Evolutionary conservation across 495 filamentous ascomycete species (phyloP), one percentile per base, ranked within the genome.

Genomic region (Hyphodiscus hymeniophilus): DNA sequence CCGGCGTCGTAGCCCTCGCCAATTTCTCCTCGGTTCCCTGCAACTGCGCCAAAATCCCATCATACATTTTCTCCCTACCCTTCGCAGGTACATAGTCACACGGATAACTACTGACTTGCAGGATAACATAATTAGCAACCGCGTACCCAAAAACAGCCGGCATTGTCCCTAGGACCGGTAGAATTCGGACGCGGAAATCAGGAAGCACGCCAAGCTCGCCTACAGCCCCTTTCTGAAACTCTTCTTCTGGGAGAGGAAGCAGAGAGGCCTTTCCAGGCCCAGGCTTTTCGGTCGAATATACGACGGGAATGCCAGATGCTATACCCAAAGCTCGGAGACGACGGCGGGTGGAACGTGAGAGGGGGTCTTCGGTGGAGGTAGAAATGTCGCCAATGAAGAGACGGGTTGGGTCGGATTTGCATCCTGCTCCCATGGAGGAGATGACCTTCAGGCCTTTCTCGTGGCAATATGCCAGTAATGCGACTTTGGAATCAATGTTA

Each of bases 111-210:
- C 88, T 73, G n/a, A 95, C 75, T 33, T 82, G 79, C 52, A 92
- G 74, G 48, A 97, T 87, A 31, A 97, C 79, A 55, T 95, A 87
- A 61, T 96, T 99, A 1, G 92, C 92, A 21, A 84, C 74, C 1
- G 81, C 82, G 48, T 94, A 86, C 12, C 92, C 92, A 67, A 99
- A 99, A 0, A 96, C 78, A 2, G 91, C 90, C 1, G 92, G 92
- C 89, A 99, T 95, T 0, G 92, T 97, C 3, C 92, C 92, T 15
- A 99, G 66, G 0, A 99, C 92, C 0, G 92, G 92, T 35, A 99
- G 66, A 47, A 99, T 97, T 18, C 92, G 80, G 15, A 94, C 85
- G 7, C 92, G 75, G 67, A 99, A 99, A 60, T 95, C 89, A 1
- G 89, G 87, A 8, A 97, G 68, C 1, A 94, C 83, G 23, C 87